Percentiles rank a stretch among this genome's conserved stretches.
Conservation (phyloP, 78 protist species). For the Dictyostelium firmibasis region DNA sequence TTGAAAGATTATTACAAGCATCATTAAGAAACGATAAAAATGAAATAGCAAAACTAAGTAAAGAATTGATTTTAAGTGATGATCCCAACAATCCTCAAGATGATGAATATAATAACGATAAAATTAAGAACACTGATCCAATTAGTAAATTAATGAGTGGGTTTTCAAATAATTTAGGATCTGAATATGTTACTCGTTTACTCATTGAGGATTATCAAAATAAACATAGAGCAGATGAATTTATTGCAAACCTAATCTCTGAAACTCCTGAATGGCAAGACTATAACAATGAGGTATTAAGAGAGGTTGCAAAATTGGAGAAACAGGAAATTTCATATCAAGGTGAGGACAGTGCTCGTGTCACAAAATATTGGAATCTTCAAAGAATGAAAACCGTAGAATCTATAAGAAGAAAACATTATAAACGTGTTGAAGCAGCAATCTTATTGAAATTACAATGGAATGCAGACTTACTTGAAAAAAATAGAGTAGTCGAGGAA, state of each 20-base stretch:
- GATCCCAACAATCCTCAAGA: no score
- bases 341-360: not conserved
- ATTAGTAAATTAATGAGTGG: no score
- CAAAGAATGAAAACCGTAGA: constrained; percentile 23
- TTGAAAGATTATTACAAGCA: not conserved
- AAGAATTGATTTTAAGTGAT: not conserved
- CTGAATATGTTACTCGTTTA: not conserved
- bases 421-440: constrained; percentile 5
- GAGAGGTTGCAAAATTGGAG: not conserved
- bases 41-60: not conserved
- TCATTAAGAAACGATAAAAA: not conserved
- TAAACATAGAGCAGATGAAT: not conserved
- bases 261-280: not conserved
- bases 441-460: no score
- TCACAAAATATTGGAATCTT: not conserved
- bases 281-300: not conserved
- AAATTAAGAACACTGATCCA: no score
- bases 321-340: not conserved
- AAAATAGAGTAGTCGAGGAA: not conserved
- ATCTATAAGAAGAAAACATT: constrained; percentile 18
- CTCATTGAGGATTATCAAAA: not conserved
- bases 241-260: not conserved
- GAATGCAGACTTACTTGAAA: no score
- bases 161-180: not conserved
- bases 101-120: no score